phyloP scores from a whole-genome alignment of 2,329 filamentous ascomycete genomes.

The Diplodia sapinea region DNA sequence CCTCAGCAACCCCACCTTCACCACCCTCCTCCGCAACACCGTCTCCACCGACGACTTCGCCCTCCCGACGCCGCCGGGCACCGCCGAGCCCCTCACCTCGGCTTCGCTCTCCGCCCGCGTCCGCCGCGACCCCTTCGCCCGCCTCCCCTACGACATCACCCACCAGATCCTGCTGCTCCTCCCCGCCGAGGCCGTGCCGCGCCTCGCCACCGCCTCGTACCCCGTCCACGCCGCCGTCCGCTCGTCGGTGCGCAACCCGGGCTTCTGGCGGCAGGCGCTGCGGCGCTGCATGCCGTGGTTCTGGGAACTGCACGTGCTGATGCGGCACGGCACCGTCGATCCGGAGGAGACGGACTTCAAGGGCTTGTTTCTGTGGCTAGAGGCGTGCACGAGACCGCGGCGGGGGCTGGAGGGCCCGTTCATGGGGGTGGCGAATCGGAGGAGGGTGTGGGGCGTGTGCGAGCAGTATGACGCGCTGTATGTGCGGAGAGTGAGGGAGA shows the following conservation, averaged over 20 bases:
- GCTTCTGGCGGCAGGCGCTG: constrained; percentile 5
- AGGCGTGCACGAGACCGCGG: constrained; percentile 34
- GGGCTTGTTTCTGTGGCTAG: constrained; percentile 38
- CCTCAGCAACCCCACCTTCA: constrained; percentile 9
- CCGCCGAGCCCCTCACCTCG: background rate
- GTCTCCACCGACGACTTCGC: constrained; percentile 31
- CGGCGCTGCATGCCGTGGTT: constrained; percentile 21
- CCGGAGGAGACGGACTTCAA: constrained; percentile 33
- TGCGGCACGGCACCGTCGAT: constrained; percentile 34
- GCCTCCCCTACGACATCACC: constrained; percentile 7
- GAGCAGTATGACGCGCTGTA: constrained; percentile 19
- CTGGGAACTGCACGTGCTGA: constrained; percentile 31
- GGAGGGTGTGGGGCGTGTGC: constrained; percentile 41
- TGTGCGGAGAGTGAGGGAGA: background rate
- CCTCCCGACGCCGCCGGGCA: background rate
- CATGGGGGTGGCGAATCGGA: constrained; percentile 43
- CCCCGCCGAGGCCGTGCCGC: background rate
- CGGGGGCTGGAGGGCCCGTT: constrained; percentile 37
- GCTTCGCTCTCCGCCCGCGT: constrained; percentile 31
- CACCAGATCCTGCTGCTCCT: background rate
- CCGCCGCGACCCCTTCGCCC: constrained; percentile 4
- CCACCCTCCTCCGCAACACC: constrained; percentile 29
- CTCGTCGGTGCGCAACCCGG: background rate
- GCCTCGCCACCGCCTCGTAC: constrained; percentile 7
- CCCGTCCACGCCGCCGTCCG: background rate